These are phyloP conservation scores for Spiromastix sp. DNA, from an alignment of 2,329 filamentous ascomycete species.

Conservation along the genomic window DNA sequence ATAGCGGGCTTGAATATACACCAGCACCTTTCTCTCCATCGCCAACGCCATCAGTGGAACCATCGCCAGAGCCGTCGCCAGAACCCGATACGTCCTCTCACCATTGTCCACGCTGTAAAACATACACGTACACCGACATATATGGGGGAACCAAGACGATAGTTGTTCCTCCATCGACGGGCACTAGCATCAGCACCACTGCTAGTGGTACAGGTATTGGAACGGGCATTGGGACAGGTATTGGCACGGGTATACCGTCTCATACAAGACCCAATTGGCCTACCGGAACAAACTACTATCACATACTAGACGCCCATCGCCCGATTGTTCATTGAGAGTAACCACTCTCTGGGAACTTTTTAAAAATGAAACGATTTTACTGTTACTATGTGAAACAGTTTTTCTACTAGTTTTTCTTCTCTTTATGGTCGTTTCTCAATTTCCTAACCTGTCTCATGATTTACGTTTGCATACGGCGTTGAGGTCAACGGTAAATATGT, in stretches of 20 bases:
- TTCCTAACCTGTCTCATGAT: too few species aligned
- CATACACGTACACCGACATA: constrained; percentile 20
- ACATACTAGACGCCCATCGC: too few species aligned
- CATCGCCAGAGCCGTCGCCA: background rate
- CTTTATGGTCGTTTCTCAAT: too few species aligned
- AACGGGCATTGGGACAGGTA: background rate
- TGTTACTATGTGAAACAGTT: too few species aligned
- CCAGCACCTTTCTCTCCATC: constrained; percentile 4
- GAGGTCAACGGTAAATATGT: too few species aligned
- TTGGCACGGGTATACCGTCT: background rate
- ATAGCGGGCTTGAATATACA: background rate
- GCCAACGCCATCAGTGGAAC: background rate
- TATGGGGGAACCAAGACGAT: constrained; percentile 17
- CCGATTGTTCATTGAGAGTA: too few species aligned
- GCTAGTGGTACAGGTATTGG: background rate
- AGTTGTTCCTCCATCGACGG: constrained; percentile 14
- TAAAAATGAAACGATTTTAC: too few species aligned
- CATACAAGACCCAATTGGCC: background rate
- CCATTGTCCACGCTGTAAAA: constrained; percentile 17
- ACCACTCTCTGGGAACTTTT: too few species aligned
- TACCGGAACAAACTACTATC: background rate
- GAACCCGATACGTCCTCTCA: background rate
- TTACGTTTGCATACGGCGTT: too few species aligned
- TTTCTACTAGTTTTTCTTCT: too few species aligned
- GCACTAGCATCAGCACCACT: background rate